A percentile compares a stretch with the other conserved stretches of the same genome.
phyloP scores from a whole-genome alignment of 2,329 filamentous ascomycete species.

The Hypoxylon sp. region DNA sequence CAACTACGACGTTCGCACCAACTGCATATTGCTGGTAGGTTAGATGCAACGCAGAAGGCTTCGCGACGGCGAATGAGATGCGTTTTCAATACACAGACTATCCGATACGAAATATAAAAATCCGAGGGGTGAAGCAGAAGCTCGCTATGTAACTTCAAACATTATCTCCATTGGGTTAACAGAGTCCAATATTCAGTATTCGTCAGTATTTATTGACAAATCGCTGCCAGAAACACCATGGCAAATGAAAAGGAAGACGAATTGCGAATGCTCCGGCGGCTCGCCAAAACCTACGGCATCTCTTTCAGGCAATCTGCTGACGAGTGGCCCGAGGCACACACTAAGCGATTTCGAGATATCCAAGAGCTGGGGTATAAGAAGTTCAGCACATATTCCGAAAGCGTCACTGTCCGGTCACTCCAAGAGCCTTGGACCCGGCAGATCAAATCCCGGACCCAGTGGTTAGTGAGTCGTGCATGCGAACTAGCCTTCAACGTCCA shows the following conservation, averaged over 20 bases:
- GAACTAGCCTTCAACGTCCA: slow-evolving; percentile 10
- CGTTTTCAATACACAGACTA: too few species aligned
- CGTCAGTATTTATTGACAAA: neutral
- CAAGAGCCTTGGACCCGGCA: slow-evolving; percentile 15
- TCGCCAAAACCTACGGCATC: slow-evolving; percentile 11
- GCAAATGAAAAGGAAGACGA: slow-evolving; percentile 11
- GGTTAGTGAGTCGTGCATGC: slow-evolving; percentile 12
- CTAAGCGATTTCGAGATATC: slow-evolving; percentile 3
- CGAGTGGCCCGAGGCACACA: slow-evolving; percentile 8
- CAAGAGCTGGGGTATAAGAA: slow-evolving; percentile 8
- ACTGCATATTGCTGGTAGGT: neutral
- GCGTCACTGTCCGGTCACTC: slow-evolving; percentile 2
- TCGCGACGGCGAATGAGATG: too few species aligned
- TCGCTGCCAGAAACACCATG: neutral
- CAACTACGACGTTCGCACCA: neutral
- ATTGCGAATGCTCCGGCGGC: slow-evolving; percentile 6
- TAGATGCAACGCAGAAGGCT: neutral
- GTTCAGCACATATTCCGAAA: slow-evolving; percentile 9
- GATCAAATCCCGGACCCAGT: slow-evolving; percentile 7
- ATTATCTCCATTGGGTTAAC: too few species aligned
- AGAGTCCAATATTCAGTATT: neutral
- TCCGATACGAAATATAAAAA: neutral
- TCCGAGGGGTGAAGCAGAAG: too few species aligned
- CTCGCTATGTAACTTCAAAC: too few species aligned
- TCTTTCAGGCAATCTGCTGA: slow-evolving; percentile 1